Percentiles rank a stretch among this genome's conserved stretches.
Conservation (phyloP, 331 rosid genomes). For the Arachis monticola region DNA sequence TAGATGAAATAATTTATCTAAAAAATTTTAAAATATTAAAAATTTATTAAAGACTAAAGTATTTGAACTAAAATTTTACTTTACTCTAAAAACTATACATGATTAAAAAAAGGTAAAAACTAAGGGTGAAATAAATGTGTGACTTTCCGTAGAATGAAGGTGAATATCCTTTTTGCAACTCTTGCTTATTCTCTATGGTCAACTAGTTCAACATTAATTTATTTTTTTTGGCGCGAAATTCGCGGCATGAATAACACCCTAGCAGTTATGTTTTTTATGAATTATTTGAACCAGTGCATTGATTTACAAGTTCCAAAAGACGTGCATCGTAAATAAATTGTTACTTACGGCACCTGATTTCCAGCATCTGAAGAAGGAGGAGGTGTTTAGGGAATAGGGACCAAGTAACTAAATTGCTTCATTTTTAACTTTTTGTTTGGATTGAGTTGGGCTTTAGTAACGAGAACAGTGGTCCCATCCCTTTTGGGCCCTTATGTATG, state of each 20-base stretch:
- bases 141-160: conserved; percentile 33
- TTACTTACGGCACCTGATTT: not conserved
- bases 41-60: too few species aligned
- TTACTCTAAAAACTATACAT: too few species aligned
- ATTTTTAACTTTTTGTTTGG: not conserved
- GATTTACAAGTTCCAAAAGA: conserved; percentile 10
- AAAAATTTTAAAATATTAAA: too few species aligned
- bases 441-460: conserved; percentile 38
- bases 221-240: conserved; percentile 13
- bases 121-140: conserved; percentile 6
- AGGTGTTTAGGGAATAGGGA: not conserved
- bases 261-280: too few species aligned
- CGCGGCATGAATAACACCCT: not conserved
- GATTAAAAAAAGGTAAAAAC: not conserved
- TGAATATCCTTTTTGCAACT: conserved; percentile 11
- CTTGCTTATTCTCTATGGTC: conserved; percentile 19
- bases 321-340: conserved; percentile 1
- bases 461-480: conserved; percentile 36
- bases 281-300: conserved; percentile 11
- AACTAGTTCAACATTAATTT: conserved; percentile 1
- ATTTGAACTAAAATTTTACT: too few species aligned
- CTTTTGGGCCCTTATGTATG: conserved; percentile 30
- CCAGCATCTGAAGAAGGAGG: not conserved
- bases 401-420: not conserved
- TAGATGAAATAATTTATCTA: too few species aligned